These are phyloP conservation scores for Xylaria scruposa DNA, from an alignment of 495 filamentous ascomycete species.

Conservation along the genomic window DNA sequence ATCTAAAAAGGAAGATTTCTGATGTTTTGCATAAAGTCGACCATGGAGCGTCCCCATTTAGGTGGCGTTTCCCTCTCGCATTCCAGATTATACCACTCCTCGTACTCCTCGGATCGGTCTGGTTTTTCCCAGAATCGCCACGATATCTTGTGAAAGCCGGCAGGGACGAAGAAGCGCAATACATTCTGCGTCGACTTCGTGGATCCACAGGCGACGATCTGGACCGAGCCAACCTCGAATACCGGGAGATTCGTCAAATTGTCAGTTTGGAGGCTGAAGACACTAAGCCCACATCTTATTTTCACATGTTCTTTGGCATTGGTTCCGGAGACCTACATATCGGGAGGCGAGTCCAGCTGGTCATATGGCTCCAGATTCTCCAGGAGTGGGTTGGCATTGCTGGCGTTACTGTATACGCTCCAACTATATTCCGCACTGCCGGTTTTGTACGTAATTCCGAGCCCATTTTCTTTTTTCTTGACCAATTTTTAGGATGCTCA, in stretches of 20 bases:
- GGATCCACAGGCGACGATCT: slow-evolving; percentile 62
- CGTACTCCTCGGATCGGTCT: slow-evolving; percentile 56
- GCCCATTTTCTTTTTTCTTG: not conserved
- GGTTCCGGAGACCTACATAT: slow-evolving; percentile 69
- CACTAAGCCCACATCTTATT: slow-evolving; percentile 61
- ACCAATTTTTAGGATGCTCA: not conserved
- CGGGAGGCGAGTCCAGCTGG: slow-evolving; percentile 69
- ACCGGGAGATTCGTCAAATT: slow-evolving; percentile 66
- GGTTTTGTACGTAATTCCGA: not conserved
- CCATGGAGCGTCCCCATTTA: slow-evolving; percentile 60
- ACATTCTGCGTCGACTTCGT: slow-evolving; percentile 66
- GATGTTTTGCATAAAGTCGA: slow-evolving; percentile 44
- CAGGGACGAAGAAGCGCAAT: slow-evolving; percentile 66
- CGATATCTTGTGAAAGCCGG: slow-evolving; percentile 70
- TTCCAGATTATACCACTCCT: slow-evolving; percentile 73
- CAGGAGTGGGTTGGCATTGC: slow-evolving; percentile 79
- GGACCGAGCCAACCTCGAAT: slow-evolving; percentile 64
- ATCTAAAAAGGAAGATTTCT: not conserved
- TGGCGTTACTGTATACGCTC: slow-evolving; percentile 69
- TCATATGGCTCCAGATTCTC: slow-evolving; percentile 76
- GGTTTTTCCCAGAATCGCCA: slow-evolving; percentile 71
- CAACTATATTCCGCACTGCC: slow-evolving; percentile 72
- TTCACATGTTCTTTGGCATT: slow-evolving; percentile 68
- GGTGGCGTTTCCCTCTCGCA: slow-evolving; percentile 74
- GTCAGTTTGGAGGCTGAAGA: slow-evolving; percentile 59